Evolutionary conservation across 2,329 filamentous ascomycete species (phyloP).

Genomic region (Fusarium proliferatum): DNA sequence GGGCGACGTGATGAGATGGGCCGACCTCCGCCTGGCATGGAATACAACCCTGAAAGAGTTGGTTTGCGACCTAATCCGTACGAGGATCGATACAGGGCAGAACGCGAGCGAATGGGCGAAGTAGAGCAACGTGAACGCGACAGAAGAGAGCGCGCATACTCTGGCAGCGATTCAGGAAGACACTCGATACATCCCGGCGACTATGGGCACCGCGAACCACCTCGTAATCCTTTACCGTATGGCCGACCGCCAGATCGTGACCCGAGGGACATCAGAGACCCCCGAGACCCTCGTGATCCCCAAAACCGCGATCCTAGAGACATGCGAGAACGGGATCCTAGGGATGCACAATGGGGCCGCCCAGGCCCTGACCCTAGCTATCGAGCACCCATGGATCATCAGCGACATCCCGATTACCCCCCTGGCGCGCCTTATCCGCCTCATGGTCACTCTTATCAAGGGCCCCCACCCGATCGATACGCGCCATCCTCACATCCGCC

Average conservation of each 20-base stretch:
- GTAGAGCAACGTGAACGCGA: conserved; percentile 58
- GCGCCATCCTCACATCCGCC: conserved; percentile 52
- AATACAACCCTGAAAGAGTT: conserved; percentile 65
- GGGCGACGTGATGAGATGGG: conserved; percentile 61
- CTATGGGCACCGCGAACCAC: conserved; percentile 57
- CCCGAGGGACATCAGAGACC: conserved; percentile 50
- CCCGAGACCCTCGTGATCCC: conserved; percentile 55
- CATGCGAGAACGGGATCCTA: conserved; percentile 49
- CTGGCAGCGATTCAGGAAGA: conserved; percentile 59
- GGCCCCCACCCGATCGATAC: conserved; percentile 49
- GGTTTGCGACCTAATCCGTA: conserved; percentile 57
- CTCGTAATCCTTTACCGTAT: conserved; percentile 59
- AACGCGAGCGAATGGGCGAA: conserved; percentile 60
- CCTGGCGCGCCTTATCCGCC: conserved; percentile 53
- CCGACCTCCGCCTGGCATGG: conserved; percentile 51
- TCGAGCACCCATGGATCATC: conserved; percentile 54
- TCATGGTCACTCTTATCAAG: conserved; percentile 47
- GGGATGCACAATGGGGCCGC: conserved; percentile 51
- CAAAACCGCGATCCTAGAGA: conserved; percentile 52
- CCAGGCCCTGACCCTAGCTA: conserved; percentile 49
- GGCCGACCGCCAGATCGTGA: conserved; percentile 58
- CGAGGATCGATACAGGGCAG: conserved; percentile 65
- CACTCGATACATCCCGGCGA: conserved; percentile 53
- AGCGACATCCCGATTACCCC: conserved; percentile 62
- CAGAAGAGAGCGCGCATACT: conserved; percentile 60